Evolutionary conservation across 2,329 filamentous ascomycete genomes (phyloP), one percentile per base, ranked within the genome.

Genomic region (Setomelanomma holmii): DNA sequence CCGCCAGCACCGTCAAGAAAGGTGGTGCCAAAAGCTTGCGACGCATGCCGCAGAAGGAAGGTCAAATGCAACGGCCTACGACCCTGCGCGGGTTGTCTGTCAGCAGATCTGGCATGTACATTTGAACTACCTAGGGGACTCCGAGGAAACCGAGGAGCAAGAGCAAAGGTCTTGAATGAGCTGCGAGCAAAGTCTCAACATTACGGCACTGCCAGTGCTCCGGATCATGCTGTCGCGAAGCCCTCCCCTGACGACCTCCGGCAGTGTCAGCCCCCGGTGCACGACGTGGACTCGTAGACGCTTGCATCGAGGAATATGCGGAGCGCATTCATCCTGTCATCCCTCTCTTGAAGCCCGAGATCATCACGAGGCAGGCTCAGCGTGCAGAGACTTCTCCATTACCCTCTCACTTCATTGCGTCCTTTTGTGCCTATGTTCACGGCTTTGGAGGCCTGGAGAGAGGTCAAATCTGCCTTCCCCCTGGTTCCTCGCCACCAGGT

Each of bases 101-200:
- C 86, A 6, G 86, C 88, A 5, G 23, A 34, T 11, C 24, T 53
- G 23, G 42, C 45, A 33, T 56, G 53, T 27, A 50, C 53, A 82
- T 86, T 65, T 43, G 34, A 45, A 19, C 23, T 40, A 16, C 54
- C 46, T 11, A 40, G 54, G 27, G 51, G 53, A 7, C 53, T 43
- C 43, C 49, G 53, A 40, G 53, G 53, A 34, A 53, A 53, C 19
- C 33, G 45, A 35, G 49, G 53, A 14, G 17, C 40, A 22, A 57
- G 87, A 55, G 89, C 89, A 44, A 91, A 90, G 73, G 87, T 91
- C 52, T 89, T 91, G 72, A 89, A 86, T 67, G 87, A 90, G 67
- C 73, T 91, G 55, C 83, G 88, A 60, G 86, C 88, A 66, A 88
- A 80, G 0, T 87, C 90, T 66, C 55, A 53, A 14, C 17, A n/a